Conservation (phyloP, 331 rosid species). For the Pyrus hybrid region DNA sequence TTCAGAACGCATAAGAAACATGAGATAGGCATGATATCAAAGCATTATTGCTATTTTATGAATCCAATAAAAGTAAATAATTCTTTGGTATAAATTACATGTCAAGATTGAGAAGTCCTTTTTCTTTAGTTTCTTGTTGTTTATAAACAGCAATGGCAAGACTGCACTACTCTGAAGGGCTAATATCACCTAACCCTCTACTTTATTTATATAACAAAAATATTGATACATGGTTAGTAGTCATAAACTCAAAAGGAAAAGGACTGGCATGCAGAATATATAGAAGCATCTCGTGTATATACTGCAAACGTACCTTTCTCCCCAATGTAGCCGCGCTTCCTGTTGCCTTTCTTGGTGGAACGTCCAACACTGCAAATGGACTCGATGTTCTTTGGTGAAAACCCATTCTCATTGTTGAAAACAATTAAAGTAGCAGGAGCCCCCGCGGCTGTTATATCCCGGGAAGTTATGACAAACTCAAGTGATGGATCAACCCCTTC, state of each 20-base stretch:
- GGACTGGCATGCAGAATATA: neutral
- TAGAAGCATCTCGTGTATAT: neutral
- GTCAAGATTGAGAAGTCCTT: neutral
- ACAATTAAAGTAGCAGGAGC: constrained; percentile 59
- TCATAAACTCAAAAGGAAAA: neutral
- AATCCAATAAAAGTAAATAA: no score
- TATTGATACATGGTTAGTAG: neutral
- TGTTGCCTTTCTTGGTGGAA: constrained; percentile 65
- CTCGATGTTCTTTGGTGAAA: constrained; percentile 44
- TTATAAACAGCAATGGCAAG: no score
- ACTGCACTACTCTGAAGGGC: no score
- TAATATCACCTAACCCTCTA: neutral
- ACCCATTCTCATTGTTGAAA: constrained; percentile 75
- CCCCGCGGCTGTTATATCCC: constrained; percentile 59
- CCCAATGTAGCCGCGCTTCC: constrained; percentile 60
- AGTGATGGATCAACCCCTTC: constrained; percentile 43
- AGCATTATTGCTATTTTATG: neutral
- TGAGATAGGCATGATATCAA: neutral
- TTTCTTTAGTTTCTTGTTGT: neutral
- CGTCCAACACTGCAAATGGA: constrained; percentile 78
- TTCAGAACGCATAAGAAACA: neutral
- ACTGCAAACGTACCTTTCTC: constrained; percentile 52
- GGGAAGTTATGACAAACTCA: constrained; percentile 55
- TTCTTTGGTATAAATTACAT: no score
- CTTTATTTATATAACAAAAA: no score